Base-by-base conservation (phyloP, 2,329 filamentous ascomycete genomes). In the Alternaria dauci region DNA sequence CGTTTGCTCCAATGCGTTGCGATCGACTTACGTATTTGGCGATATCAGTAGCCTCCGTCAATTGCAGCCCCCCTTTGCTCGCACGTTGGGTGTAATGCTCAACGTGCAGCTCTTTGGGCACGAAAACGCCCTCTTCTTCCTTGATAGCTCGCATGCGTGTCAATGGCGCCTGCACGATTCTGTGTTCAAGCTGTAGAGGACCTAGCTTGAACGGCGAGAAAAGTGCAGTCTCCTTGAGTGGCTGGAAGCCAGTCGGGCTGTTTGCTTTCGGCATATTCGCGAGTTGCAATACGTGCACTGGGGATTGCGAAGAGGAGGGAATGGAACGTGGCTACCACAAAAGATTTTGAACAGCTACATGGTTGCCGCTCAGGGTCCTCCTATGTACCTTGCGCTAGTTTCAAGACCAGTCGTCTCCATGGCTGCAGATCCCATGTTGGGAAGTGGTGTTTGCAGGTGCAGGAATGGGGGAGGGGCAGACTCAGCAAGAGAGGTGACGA, bases 11-110 rank as follows among this genome's bases (percentile, higher is more conserved):
- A 26, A 42, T 20, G 12, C 16, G 18, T 23, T 5, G 30, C 30
- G 38, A 9, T 28, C 28, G 26, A 58, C 67, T 63, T 51, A 76
- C 75, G 59, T 74, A 76, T 67, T 73, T 69, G 56, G 65, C 69
- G 57, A 77, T 78, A 36, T 78, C 75, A 11, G 85, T 86, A 0
- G 82, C 87, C 71, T 90, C 88, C 3, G 83, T 84, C 65, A 90
- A 83, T 42, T 89, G 74, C 3, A 90, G 76, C 1, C 85, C 87
- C 25, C 86, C 86, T 5, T 83, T 81, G 9, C 79, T 78, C 36
- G 80, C 84, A 25, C 86, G 81, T 69, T 88, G 85, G 20, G 75
- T 73, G 72, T 88, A 88, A 76, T 87, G 85, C 55, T 86, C 81
- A 18, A 77, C 71, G 3, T 80, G 78, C 52, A 78, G 51, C n/a